Evolutionary conservation across 768 basidiomycete species (phyloP).

Genomic region (Filobasidium floriforme): DNA sequence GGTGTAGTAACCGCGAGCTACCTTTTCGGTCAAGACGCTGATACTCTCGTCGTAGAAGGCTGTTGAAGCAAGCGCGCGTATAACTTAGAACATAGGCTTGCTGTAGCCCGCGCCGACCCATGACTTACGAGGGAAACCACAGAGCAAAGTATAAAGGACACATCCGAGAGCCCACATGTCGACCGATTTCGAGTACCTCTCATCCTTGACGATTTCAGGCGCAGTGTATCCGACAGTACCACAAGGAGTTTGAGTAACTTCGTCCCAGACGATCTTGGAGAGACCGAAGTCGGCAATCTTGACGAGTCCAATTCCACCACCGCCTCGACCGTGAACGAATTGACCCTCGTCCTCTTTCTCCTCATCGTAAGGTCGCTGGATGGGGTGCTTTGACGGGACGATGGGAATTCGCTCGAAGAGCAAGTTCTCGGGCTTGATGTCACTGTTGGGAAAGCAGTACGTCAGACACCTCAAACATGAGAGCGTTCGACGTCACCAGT

Average conservation of each 20-base stretch:
- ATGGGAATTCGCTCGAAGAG: slow-evolving; percentile 89
- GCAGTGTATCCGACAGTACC: slow-evolving; percentile 99
- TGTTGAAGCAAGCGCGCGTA: slow-evolving; percentile 33
- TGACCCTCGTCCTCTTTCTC: slow-evolving; percentile 98
- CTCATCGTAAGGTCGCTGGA: slow-evolving; percentile 84
- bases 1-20: slow-evolving; percentile 92
- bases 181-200: slow-evolving; percentile 65
- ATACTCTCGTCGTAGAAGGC: slow-evolving; percentile 99
- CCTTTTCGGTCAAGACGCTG: slow-evolving; percentile 94
- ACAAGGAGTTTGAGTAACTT: slow-evolving; percentile 97
- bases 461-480: background rate
- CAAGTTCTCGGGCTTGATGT: slow-evolving; percentile 98
- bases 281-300: slow-evolving; percentile 99
- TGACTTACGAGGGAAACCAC: slow-evolving; percentile 61
- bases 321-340: slow-evolving; percentile 81
- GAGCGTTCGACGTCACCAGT: background rate
- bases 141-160: slow-evolving; percentile 95
- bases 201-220: slow-evolving; percentile 98
- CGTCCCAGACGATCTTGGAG: slow-evolving; percentile 96
- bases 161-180: slow-evolving; percentile 99
- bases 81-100: background rate
- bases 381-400: slow-evolving; percentile 67
- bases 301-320: slow-evolving; percentile 93
- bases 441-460: slow-evolving; percentile 46
- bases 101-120: background rate